Conservation (phyloP, 768 basidiomycete species). For the Austroboletus festivus region DNA sequence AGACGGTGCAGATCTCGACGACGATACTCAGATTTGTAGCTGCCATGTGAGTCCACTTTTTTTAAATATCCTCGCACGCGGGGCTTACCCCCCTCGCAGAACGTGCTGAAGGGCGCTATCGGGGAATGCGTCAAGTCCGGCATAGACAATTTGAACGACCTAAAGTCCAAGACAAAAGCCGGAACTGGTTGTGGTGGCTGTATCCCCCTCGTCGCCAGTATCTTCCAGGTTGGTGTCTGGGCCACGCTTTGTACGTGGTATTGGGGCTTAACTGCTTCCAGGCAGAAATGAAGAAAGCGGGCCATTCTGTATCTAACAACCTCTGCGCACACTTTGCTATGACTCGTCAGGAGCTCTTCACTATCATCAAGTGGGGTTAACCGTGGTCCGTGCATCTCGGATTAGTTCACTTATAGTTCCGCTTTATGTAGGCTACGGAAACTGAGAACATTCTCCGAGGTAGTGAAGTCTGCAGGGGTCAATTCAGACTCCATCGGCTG, state of each 20-base stretch:
- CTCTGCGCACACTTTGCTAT: constrained; percentile 66
- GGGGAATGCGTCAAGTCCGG: constrained; percentile 50
- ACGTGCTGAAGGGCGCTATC: constrained; percentile 61
- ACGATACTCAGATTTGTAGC: constrained; percentile 69
- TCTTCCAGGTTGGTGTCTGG: constrained; percentile 33
- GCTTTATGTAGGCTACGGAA: constrained; percentile 46
- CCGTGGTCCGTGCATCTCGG: neutral
- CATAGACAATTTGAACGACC: constrained; percentile 43
- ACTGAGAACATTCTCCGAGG: constrained; percentile 50
- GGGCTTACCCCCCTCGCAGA: constrained; percentile 31
- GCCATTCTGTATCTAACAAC: constrained; percentile 53
- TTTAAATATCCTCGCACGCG: neutral
- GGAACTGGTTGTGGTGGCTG: constrained; percentile 77
- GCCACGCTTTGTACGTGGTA: neutral
- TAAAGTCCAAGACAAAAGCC: constrained; percentile 67
- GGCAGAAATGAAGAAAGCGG: constrained; percentile 66
- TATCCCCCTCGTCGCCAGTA: constrained; percentile 49
- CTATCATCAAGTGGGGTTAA: constrained; percentile 44
- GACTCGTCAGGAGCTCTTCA: constrained; percentile 65
- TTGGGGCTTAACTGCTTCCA: constrained; percentile 24
- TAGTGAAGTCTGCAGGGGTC: constrained; percentile 50
- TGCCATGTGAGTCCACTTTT: constrained; percentile 46
- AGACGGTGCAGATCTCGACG: constrained; percentile 64
- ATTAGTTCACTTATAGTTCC: neutral
- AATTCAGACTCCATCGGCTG: constrained; percentile 56